Percentiles rank a stretch among this genome's conserved stretches.
phyloP scores from a whole-genome alignment of 331 rosid species.

The Pyrus hybrid region DNA sequence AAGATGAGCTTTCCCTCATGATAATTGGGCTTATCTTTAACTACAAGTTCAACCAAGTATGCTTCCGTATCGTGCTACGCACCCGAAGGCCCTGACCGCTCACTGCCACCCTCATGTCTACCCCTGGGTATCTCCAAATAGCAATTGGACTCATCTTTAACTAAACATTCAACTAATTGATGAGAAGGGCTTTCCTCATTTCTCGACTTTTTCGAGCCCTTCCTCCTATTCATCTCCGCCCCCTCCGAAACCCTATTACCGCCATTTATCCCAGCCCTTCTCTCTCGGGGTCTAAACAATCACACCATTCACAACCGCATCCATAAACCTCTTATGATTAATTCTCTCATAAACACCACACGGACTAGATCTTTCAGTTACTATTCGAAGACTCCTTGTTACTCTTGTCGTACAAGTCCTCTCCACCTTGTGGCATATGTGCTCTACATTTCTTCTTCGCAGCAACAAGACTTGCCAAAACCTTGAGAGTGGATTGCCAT shows the following conservation, averaged over 20 bases:
- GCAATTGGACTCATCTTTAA: too few species aligned
- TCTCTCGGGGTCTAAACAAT: slow-evolving; percentile 66
- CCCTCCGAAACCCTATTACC: slow-evolving; percentile 11
- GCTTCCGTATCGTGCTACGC: slow-evolving; percentile 12
- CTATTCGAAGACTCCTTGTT: too few species aligned
- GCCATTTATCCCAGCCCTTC: slow-evolving; percentile 30
- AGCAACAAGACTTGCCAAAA: too few species aligned
- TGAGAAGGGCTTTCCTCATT: neutral
- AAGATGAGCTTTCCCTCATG: neutral
- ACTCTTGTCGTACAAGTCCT: too few species aligned
- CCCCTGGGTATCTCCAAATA: too few species aligned
- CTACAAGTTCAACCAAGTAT: slow-evolving; percentile 2
- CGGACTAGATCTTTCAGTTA: neutral
- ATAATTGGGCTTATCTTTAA: neutral
- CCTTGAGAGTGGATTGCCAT: too few species aligned
- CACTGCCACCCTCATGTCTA: slow-evolving; percentile 1
- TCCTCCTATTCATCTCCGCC: slow-evolving; percentile 13
- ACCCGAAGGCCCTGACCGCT: neutral
- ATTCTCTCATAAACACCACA: slow-evolving; percentile 18
- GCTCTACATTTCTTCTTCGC: too few species aligned
- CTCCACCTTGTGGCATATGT: too few species aligned
- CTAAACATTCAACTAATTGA: neutral
- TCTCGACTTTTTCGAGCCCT: neutral
- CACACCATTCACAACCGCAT: slow-evolving; percentile 47
- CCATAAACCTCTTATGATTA: slow-evolving; percentile 22